Percentiles rank a stretch among this genome's conserved stretches.
These are phyloP conservation scores for Penicillium sp. DNA, from an alignment of 2,329 filamentous ascomycete genomes.

Conservation along the genomic window DNA sequence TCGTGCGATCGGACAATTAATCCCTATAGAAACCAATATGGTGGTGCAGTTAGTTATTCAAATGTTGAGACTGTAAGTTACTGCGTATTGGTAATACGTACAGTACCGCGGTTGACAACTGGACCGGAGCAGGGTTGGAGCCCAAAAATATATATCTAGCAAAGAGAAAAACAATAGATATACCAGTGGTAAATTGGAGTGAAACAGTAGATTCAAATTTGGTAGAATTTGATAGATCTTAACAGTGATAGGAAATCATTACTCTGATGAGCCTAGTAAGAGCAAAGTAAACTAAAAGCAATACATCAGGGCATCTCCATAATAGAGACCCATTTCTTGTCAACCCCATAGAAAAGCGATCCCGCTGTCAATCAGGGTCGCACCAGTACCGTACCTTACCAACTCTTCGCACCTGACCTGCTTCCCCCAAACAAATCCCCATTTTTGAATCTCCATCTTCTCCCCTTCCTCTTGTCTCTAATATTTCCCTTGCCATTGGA, in stretches of 20 bases:
- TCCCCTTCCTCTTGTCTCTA: slow-evolving; percentile 8
- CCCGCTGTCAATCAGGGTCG: slow-evolving; percentile 11
- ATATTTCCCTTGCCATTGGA: slow-evolving; percentile 7
- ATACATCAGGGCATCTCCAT: slow-evolving; percentile 1
- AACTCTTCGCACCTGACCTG: slow-evolving; percentile 17
- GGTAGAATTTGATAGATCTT: not conserved
- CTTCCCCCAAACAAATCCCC: slow-evolving; percentile 10
- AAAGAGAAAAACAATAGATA: not conserved
- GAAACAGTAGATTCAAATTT: too few relatives aligned
- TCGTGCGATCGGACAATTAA: not conserved
- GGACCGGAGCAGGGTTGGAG: not conserved
- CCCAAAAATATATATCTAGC: not conserved
- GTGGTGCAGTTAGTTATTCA: not conserved
- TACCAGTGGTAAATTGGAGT: not conserved
- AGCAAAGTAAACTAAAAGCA: not conserved
- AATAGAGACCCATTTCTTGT: not conserved
- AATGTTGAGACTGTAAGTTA: not conserved
- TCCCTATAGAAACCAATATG: not conserved
- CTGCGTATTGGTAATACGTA: not conserved
- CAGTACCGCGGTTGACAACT: not conserved
- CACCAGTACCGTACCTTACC: slow-evolving; percentile 17
- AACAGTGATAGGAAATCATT: not conserved
- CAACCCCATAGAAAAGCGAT: not conserved
- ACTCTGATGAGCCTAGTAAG: not conserved
- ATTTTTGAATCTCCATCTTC: slow-evolving; percentile 8